phyloP scores from a whole-genome alignment of 495 filamentous ascomycete genomes.

The Hyaloscypha finlandica region DNA sequence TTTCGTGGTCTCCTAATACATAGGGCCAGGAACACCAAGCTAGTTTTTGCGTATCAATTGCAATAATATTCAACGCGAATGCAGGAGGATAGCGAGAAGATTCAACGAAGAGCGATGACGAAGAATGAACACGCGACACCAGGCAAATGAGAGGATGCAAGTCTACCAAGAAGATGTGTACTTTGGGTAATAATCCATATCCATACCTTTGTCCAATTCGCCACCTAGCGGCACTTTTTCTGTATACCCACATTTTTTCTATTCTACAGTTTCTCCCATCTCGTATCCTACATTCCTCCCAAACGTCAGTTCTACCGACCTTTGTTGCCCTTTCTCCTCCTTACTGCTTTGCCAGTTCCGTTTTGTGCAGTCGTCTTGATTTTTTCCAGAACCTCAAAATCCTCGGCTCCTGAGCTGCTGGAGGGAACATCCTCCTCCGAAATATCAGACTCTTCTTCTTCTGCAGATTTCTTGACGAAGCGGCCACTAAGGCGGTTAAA shows the following conservation, averaged over 20 bases:
- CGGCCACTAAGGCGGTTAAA: conserved; percentile 60
- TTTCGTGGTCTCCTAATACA: no score
- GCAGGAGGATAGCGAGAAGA: no score
- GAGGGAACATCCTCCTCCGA: conserved; percentile 39
- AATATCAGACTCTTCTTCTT: conserved; percentile 37
- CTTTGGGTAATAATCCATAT: no score
- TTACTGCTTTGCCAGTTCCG: conserved; percentile 25
- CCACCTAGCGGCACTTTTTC: background rate
- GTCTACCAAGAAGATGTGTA: no score
- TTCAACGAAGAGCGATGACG: no score
- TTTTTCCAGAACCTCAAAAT: conserved; percentile 59
- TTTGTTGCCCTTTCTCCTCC: conserved; percentile 26
- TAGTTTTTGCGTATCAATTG: no score
- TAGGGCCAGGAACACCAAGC: no score
- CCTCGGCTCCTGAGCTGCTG: conserved; percentile 48
- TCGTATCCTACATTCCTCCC: background rate
- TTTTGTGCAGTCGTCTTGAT: conserved; percentile 37
- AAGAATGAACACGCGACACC: no score
- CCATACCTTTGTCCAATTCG: background rate
- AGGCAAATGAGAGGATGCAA: no score
- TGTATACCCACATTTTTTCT: background rate
- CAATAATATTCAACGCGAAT: no score
- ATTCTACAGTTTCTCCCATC: background rate
- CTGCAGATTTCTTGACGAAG: conserved; percentile 42
- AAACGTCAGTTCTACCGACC: conserved; percentile 14